Base-by-base conservation (phyloP, 1,284 basidiomycete genomes). In the Puccinia hordei region DNA sequence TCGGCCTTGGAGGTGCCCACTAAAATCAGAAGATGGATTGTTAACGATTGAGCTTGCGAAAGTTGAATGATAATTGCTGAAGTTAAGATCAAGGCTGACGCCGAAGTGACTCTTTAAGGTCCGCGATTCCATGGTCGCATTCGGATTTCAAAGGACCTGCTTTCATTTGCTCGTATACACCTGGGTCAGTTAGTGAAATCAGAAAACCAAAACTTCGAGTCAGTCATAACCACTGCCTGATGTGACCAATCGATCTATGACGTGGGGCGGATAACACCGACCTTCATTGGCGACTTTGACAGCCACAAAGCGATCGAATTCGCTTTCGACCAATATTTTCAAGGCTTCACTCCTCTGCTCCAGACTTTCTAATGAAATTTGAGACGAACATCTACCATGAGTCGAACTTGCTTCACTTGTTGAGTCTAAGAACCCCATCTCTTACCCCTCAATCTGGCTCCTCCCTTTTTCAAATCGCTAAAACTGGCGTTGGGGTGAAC, bases 211-310 rank as follows among this genome's bases (percentile, higher is more conserved):
- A 41, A 4, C 38, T 41, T 41, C 12, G 3, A 49, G 22, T n/a
- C 12, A 27, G 49, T 33, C 41, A 51, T 17, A 46, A 8, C 41
- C 19, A 69, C 8, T 65, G 24, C 6, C 27, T 22, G 59, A 27
- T 72, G 30, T 30, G 13, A 17, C 55, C 73, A 27, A 73, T 65
- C 71, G 49, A 73, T 73, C 33, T 10, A 33, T 33, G 35, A 55
- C 51, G 17, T 12, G 44, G 46, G 30, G 30, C 1, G n/a, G n/a
- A n/a, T n/a, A n/a, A n/a, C 30, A 17, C 49, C 30, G 41, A 66
- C 95, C 93, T 87, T 98, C 96, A 13, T 93, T 96, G 15, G 93
- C 93, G 19, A 94, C 93, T 85, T 99, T 99, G 82, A 99, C 96
- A 4, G 94, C 93, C 15, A 99, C 96, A 84, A 99, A 99, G 33